Conservation (phyloP, 306 rosid genomes). For the Corylus avellana region DNA sequence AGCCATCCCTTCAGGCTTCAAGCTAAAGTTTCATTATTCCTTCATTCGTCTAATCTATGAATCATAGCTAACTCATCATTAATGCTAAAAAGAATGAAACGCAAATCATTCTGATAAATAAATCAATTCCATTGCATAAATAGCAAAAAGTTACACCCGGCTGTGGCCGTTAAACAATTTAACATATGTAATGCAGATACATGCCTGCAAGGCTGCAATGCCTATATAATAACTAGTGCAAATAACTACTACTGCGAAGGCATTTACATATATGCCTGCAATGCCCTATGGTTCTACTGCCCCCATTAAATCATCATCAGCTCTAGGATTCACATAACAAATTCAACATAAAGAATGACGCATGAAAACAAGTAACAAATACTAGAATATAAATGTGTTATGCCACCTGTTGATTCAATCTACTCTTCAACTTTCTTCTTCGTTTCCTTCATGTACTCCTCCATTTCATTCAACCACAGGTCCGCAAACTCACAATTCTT, state of each 20-base stretch:
- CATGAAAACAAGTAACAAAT: conserved; percentile 9
- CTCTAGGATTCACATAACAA: conserved; percentile 22
- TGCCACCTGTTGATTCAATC: conserved; percentile 9
- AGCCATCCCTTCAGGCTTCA: neutral
- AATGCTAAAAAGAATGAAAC: neutral
- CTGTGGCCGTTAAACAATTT: neutral
- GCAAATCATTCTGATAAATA: neutral
- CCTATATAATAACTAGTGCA: neutral
- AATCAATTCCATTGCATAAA: conserved; percentile 1
- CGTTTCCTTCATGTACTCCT: conserved; percentile 42
- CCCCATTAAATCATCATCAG: conserved; percentile 20
- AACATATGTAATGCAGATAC: neutral
- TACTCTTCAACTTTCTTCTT: conserved; percentile 35
- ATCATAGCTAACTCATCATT: neutral
- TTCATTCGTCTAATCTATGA: neutral
- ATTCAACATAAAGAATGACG: conserved; percentile 34
- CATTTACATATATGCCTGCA: conserved; percentile 21
- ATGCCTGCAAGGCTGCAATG: neutral
- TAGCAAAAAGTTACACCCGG: neutral
- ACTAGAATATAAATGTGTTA: neutral
- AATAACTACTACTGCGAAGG: neutral
- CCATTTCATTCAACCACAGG: conserved; percentile 63
- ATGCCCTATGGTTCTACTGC: conserved; percentile 25
- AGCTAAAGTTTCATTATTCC: neutral
- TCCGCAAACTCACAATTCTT: conserved; percentile 73